Base-by-base conservation (phyloP, 2,329 filamentous ascomycete genomes). In the Trichothecium sympodiale region DNA sequence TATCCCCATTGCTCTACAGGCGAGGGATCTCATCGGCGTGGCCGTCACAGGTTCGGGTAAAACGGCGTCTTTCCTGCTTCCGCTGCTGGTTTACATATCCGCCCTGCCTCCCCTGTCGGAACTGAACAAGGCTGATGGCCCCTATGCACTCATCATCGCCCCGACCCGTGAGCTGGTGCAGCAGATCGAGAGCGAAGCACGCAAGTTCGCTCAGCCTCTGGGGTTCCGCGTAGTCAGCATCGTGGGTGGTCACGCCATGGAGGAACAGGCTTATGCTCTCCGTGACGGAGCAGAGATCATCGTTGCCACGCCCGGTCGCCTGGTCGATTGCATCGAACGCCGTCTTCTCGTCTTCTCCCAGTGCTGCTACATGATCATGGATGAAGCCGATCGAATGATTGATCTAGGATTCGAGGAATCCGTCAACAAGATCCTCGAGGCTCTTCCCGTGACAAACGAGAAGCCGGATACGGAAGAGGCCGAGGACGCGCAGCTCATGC, bases 381-480 rank as follows among this genome's bases (percentile, higher is more conserved):
- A 98, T 57, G 91, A 98, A 71, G 91, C 91, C 27, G 91, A 98
- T 62, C 83, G 89, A 37, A 98, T 98, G 91, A 94, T 98, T 44
- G 91, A 98, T 55, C 77, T 96, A 41, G 91, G 91, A 31, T 98
- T 98, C 55, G 91, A 98, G 61, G 91, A 96, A 51, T 84, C 87
- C 0, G 85, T 98, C 40, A 96, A 95, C 61, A 94, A 93, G 60
- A 98, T 98, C 48, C 77, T 98, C 31, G 87, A 94, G 47, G 89
- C 91, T 2, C 73, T 98, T 2, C 91, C 91, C 0, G 85, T 94
- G 7, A 71, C 73, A 34, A 96, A 98, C 59, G 85, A 94, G 59
- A 98, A 96, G 59, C 91, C 91, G 1, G 91, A 98, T 57, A 83
- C 76, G 0, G 89, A 96, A 10, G 85, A 84, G 36, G 91, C 91